These are phyloP conservation scores for Sugiyamaella japonica DNA, from an alignment of 1,139 yeast species.

Conservation along the genomic window DNA sequence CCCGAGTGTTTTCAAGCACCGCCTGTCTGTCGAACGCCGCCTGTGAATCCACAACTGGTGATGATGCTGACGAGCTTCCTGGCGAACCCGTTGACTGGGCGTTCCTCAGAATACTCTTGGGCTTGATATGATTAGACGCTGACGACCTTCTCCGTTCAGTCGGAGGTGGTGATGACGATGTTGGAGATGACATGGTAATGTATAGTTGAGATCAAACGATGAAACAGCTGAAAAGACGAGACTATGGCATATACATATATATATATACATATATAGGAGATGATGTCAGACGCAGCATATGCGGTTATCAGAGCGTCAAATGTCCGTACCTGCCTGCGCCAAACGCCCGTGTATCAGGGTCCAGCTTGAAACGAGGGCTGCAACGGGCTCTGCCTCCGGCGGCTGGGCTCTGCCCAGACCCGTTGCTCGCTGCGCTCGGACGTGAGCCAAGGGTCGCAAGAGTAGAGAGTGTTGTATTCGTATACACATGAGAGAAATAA, in stretches of 20 bases:
- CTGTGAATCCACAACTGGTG: slow-evolving; percentile 3
- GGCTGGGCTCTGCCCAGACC: background rate
- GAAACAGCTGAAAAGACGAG: no score
- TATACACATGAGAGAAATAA: background rate
- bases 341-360: no score
- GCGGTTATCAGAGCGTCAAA: background rate
- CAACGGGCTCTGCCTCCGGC: no score
- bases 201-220: no score
- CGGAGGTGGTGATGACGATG: slow-evolving; percentile 2
- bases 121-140: slow-evolving; percentile 12
- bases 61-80: slow-evolving; percentile 23
- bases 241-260: no score
- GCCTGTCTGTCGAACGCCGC: slow-evolving; percentile 43
- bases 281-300: background rate
- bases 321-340: background rate
- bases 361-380: no score
- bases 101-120: slow-evolving; percentile 42
- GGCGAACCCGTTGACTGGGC: slow-evolving; percentile 32
- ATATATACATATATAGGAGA: no score
- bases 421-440: no score
- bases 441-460: background rate
- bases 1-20: slow-evolving; percentile 50
- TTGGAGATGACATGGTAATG: background rate
- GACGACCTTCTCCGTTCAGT: slow-evolving; percentile 11
- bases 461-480: slow-evolving; percentile 5